Evolutionary conservation across 2,329 filamentous ascomycete species (phyloP).

Genomic region (Monosporascus sp.): DNA sequence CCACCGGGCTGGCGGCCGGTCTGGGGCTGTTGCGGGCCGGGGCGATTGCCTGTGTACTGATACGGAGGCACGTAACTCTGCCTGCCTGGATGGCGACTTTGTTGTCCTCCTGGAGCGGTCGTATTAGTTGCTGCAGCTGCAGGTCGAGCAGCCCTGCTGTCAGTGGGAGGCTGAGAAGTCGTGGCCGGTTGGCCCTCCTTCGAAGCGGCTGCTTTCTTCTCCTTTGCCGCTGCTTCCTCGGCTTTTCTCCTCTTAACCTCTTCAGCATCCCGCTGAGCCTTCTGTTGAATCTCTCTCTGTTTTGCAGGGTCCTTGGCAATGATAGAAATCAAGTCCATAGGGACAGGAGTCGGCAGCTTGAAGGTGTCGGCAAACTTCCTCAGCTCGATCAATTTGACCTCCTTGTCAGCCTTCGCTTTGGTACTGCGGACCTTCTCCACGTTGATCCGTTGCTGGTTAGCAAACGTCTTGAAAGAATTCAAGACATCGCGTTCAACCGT

Average conservation of each 20-base stretch:
- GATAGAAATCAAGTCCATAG: slow-evolving; percentile 86
- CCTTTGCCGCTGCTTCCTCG: slow-evolving; percentile 38
- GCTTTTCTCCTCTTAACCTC: slow-evolving; percentile 48
- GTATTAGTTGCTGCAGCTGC: slow-evolving; percentile 21
- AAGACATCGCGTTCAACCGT: slow-evolving; percentile 60
- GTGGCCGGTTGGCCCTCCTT: slow-evolving; percentile 41
- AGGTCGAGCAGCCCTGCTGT: slow-evolving; percentile 26
- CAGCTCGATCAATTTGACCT: slow-evolving; percentile 86
- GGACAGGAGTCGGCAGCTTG: slow-evolving; percentile 90
- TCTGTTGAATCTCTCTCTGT: slow-evolving; percentile 88
- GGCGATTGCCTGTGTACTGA: slow-evolving; percentile 44
- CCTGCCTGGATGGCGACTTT: slow-evolving; percentile 41
- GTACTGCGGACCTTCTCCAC: slow-evolving; percentile 52
- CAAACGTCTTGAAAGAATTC: slow-evolving; percentile 61
- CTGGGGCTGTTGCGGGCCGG: slow-evolving; percentile 36
- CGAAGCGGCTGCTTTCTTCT: slow-evolving; percentile 46
- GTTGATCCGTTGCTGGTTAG: slow-evolving; percentile 49
- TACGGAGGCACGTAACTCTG: slow-evolving; percentile 43
- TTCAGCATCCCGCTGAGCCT: slow-evolving; percentile 72
- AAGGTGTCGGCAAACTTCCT: slow-evolving; percentile 94
- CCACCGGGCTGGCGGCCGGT: slow-evolving; percentile 39
- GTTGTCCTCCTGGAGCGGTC: slow-evolving; percentile 13
- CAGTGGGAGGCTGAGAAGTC: slow-evolving; percentile 12
- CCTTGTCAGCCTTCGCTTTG: slow-evolving; percentile 71
- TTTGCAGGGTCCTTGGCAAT: slow-evolving; percentile 95